Evolutionary conservation across 176 grass and related monocot genomes (phyloP), one percentile per base, ranked within the genome.

Genomic region (Calamus simplicifolius): DNA sequence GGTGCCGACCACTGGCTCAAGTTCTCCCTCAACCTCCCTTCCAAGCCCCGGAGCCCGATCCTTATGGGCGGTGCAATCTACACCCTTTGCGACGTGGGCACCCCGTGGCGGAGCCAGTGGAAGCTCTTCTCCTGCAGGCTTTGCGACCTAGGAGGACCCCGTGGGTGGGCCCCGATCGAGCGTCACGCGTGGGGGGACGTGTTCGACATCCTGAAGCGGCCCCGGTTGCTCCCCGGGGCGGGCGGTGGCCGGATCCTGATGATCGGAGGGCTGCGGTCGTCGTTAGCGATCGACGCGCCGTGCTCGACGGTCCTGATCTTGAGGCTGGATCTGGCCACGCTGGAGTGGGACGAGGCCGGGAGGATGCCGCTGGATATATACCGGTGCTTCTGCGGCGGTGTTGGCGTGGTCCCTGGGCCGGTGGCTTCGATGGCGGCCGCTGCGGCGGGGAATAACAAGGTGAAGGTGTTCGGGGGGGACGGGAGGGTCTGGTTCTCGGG

Each of bases 281-380:
- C 93, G 1, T 90, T 92, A 65, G 84, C 81, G 5, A 21, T 85
- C 0, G 88, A 98, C 1, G 93, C 88, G 0, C 93, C 93, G 0
- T 98, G 93, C 80, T 98, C 93, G 17, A 98, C 93, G 1, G 93
- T 98, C 51, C 88, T 98, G 61, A 89, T 98, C 69, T 74, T 98
- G 27, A 69, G 88, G 3, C 73, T 98, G 27, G 88, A 98, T 89
- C 81, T 98, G 25, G 53, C 59, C 15, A 82, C 87, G 31, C 85
- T 98, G 93, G 93, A 98, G 72, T 98, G 93, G 93, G 93, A 98
- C 30, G 93, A 98, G 31, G 93, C 93, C 2, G 94, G 94, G 0
- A 80, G 84, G 49, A 98, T 98, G 94, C 88, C 94, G 17, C 73
- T 76, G 29, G 83, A 89, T 48, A 98, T 92, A 81, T 98, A 93